phyloP scores from a whole-genome alignment of 768 basidiomycete genomes.

The Hericium rajendrae region DNA sequence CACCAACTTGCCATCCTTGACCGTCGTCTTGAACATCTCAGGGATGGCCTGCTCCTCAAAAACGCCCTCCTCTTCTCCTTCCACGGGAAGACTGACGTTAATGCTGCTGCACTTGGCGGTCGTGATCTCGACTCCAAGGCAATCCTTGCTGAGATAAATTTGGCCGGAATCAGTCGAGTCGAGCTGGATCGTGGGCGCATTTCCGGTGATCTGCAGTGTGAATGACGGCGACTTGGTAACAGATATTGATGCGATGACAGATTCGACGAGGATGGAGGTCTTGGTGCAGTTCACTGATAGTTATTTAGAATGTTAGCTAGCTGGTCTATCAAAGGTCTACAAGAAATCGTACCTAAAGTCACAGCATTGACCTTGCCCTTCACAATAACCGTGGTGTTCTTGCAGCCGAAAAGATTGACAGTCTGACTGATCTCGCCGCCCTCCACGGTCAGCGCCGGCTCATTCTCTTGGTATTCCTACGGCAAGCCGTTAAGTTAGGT shows the following conservation, averaged over 20 bases:
- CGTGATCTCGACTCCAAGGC: constrained; percentile 75
- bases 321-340: background rate
- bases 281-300: constrained; percentile 76
- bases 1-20: constrained; percentile 75
- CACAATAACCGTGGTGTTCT: constrained; percentile 71
- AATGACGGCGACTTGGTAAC: constrained; percentile 92
- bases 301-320: background rate
- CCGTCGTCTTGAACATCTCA: constrained; percentile 87
- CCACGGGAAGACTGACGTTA: constrained; percentile 81
- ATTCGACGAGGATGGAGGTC: constrained; percentile 81
- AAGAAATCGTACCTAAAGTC: constrained; percentile 53
- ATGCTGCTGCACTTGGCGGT: constrained; percentile 91
- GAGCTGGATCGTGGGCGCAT: constrained; percentile 84
- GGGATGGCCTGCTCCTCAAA: constrained; percentile 87
- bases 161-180: constrained; percentile 95
- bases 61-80: constrained; percentile 85
- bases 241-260: constrained; percentile 84
- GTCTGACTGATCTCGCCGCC: constrained; percentile 71
- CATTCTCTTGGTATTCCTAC: constrained; percentile 90
- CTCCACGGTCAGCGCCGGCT: constrained; percentile 59
- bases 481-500: background rate
- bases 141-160: constrained; percentile 82
- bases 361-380: constrained; percentile 96
- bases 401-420: constrained; percentile 87
- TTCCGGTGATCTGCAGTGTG: constrained; percentile 82